Percentiles rank a stretch among this genome's conserved stretches.
phyloP scores from a whole-genome alignment of 768 basidiomycete species.

The Goffeauzyma gilvescens region DNA sequence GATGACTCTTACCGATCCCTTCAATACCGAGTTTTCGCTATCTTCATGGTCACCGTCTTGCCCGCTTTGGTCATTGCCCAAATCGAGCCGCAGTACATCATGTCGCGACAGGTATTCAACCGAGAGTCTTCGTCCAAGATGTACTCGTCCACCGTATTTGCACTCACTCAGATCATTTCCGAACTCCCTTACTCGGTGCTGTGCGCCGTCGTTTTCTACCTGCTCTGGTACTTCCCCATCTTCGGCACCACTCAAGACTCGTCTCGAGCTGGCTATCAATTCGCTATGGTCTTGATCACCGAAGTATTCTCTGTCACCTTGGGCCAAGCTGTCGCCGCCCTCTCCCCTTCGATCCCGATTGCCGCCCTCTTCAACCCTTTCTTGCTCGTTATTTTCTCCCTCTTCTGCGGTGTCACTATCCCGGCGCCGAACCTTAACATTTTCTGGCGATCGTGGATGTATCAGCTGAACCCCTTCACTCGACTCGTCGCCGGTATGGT shows the following conservation, averaged over 20 bases:
- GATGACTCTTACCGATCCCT: slow-evolving; percentile 47
- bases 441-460: slow-evolving; percentile 32
- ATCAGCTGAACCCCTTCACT: slow-evolving; percentile 48
- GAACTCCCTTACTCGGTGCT: slow-evolving; percentile 55
- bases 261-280: slow-evolving; percentile 41
- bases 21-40: slow-evolving; percentile 43
- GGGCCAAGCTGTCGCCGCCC: slow-evolving; percentile 45
- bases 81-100: slow-evolving; percentile 65
- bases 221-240: slow-evolving; percentile 34
- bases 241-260: slow-evolving; percentile 1
- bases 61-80: slow-evolving; percentile 44
- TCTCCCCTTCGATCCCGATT: slow-evolving; percentile 57
- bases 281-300: slow-evolving; percentile 52
- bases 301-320: slow-evolving; percentile 55
- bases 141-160: slow-evolving; percentile 69
- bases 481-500: slow-evolving; percentile 42
- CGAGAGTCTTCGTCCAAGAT: slow-evolving; percentile 63
- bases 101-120: slow-evolving; percentile 40
- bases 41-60: slow-evolving; percentile 40
- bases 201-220: slow-evolving; percentile 59
- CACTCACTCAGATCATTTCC: slow-evolving; percentile 58
- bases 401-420: slow-evolving; percentile 67
- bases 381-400: slow-evolving; percentile 41
- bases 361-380: slow-evolving; percentile 68
- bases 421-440: slow-evolving; percentile 36